These are phyloP conservation scores for Chlorella sp. DNA, from an alignment of 139 green algal species.

Conservation along the genomic window DNA sequence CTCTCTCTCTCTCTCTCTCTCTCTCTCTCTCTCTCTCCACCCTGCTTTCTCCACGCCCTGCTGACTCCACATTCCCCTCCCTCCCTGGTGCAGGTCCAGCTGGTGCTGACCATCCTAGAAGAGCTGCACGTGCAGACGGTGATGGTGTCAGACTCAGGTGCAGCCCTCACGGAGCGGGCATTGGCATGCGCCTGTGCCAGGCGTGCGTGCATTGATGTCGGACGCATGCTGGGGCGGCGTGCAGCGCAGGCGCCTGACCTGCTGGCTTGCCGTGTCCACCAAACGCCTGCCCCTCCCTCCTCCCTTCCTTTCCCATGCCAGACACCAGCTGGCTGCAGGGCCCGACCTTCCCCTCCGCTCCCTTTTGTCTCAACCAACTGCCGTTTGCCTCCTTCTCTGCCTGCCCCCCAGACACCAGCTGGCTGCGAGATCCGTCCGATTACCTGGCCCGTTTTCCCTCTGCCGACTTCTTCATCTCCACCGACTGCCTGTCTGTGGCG, in stretches of 20 bases:
- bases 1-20: too few species aligned
- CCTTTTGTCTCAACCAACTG: too few species aligned
- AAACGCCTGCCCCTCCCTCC: too few species aligned
- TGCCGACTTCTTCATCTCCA: constrained; percentile 40
- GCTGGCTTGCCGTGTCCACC: too few species aligned
- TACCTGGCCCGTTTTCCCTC: neutral
- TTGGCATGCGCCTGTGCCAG: neutral
- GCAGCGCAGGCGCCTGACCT: too few species aligned
- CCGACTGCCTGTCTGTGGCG: constrained; percentile 36
- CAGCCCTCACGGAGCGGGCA: too few species aligned
- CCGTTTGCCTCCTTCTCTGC: too few species aligned
- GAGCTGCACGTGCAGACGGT: neutral
- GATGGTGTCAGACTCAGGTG: constrained; percentile 20
- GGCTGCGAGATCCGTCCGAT: constrained; percentile 17
- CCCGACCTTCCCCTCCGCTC: neutral
- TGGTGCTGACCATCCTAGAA: constrained; percentile 19
- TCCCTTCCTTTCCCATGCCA: too few species aligned
- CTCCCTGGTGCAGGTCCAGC: constrained; percentile 20
- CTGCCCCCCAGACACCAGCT: neutral
- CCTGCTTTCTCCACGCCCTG: too few species aligned
- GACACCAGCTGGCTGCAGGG: neutral
- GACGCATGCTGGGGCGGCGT: neutral
- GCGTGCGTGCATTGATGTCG: neutral
- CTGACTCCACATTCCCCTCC: too few species aligned
- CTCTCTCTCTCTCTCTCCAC: too few species aligned